phyloP scores from a whole-genome alignment of 2,329 filamentous ascomycete genomes.

The Sphaerulina musiva region DNA sequence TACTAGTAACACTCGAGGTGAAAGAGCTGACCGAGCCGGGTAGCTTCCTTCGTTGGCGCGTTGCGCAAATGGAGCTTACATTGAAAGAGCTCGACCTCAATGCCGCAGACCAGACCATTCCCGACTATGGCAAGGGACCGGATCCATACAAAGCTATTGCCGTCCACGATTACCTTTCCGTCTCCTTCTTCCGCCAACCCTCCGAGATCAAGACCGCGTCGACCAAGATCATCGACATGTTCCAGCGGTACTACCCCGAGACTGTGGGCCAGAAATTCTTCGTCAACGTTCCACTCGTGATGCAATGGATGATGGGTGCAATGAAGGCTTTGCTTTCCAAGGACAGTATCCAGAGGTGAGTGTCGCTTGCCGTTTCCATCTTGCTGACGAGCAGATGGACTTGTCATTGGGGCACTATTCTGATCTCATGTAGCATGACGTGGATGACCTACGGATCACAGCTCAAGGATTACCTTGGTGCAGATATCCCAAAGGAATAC shows the following conservation, averaged over 20 bases:
- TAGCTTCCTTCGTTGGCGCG: conserved; percentile 84
- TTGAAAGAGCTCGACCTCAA: conserved; percentile 66
- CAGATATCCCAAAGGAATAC: conserved; percentile 62
- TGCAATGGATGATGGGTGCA: conserved; percentile 64
- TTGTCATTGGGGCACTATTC: no score
- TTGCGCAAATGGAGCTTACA: conserved; percentile 82
- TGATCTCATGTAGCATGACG: no score
- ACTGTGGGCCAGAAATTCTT: conserved; percentile 89
- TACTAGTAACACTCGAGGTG: not conserved
- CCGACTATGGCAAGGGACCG: conserved; percentile 56
- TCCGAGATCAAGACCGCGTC: conserved; percentile 68
- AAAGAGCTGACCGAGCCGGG: not conserved
- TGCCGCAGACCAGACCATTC: conserved; percentile 62
- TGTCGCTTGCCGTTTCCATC: conserved; percentile 22
- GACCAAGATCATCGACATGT: conserved; percentile 72
- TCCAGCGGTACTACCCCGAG: conserved; percentile 81
- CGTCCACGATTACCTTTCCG: conserved; percentile 85
- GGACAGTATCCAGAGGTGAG: conserved; percentile 47
- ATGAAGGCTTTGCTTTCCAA: conserved; percentile 44
- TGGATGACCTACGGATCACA: no score
- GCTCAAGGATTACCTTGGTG: no score
- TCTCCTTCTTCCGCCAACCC: conserved; percentile 80
- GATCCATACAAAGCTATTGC: conserved; percentile 90
- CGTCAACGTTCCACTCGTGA: conserved; percentile 83
- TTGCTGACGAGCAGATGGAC: conserved; percentile 46